These are phyloP conservation scores for Porodaedalea pini DNA, from an alignment of 1,284 basidiomycete species.

Conservation along the genomic window DNA sequence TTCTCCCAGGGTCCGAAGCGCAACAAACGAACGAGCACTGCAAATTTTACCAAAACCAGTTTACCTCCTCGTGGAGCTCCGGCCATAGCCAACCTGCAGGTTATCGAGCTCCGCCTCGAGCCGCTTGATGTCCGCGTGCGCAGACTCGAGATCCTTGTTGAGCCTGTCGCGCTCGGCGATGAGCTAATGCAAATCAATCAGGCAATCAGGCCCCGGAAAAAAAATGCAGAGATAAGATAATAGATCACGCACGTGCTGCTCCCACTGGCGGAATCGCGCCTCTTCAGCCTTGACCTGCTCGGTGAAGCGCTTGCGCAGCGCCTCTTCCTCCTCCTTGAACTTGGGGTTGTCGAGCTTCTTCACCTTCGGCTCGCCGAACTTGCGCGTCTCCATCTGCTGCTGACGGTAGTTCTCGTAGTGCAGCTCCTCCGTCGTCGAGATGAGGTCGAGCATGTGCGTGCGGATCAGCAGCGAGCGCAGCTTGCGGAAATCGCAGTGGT, in stretches of 20 bases:
- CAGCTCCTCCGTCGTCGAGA: slow-evolving; percentile 91
- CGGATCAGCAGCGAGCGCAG: slow-evolving; percentile 93
- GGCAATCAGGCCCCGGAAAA: slow-evolving; percentile 5
- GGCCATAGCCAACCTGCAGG: slow-evolving; percentile 81
- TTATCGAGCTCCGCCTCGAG: slow-evolving; percentile 88
- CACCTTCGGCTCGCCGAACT: slow-evolving; percentile 98
- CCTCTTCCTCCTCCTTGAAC: slow-evolving; percentile 99
- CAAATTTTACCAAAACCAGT: slow-evolving; percentile 15
- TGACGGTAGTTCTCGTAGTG: slow-evolving; percentile 99
- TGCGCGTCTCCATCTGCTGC: slow-evolving; percentile 99
- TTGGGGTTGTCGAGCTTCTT: slow-evolving; percentile 99
- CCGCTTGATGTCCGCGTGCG: slow-evolving; percentile 89
- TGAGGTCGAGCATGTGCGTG: slow-evolving; percentile 98
- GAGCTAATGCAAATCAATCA: slow-evolving; percentile 50
- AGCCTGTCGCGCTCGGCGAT: slow-evolving; percentile 94
- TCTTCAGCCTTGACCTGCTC: slow-evolving; percentile 99
- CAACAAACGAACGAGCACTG: not conserved
- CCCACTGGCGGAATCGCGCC: slow-evolving; percentile 97
- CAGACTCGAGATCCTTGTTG: slow-evolving; percentile 94
- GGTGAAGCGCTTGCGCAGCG: slow-evolving; percentile 94
- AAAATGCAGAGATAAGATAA: not conserved
- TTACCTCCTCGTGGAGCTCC: slow-evolving; percentile 70
- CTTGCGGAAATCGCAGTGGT: slow-evolving; percentile 99
- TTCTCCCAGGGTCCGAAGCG: no score
- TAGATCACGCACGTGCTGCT: slow-evolving; percentile 78